Evolutionary conservation across 2,329 filamentous ascomycete species (phyloP), one percentile per base, ranked within the genome.

Genomic region (Pseudogymnoascus sp.): DNA sequence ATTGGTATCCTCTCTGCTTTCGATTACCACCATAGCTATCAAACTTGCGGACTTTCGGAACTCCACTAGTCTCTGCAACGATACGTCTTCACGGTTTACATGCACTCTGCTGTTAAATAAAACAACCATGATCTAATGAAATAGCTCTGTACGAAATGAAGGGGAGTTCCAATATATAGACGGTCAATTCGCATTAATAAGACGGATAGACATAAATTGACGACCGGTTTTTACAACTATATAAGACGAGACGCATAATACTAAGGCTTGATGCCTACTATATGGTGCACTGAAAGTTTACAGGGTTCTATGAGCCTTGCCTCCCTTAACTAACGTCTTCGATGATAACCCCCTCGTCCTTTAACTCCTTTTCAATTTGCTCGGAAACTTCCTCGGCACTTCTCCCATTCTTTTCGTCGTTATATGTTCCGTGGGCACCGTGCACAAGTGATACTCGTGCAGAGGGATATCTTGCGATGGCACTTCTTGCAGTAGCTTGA

Each of bases 1-100:
- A 35, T 28, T 14, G 65, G 65, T n/a, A 37, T 66, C 8, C n/a
- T 67, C 24, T 38, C 61, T 8, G 63, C 65, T 7, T 67, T 61
- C 46, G 65, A 67, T 46, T 67, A 64, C 59, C 40, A 43, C 56
- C 60, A 64, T 28, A 22, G 41, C 1, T 19, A 63, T 61, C 37
- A 16, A 24, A 31, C 37, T 2, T 63, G 62, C 19, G 26, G 12
- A 8, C 2, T 19, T 53, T 11, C 46, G 11, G 46, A 10, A 16
- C 24, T n/a, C 14, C 6, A 31, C n/a, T 16, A 2, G 24, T 6
- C 26, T 11, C 7, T 16, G 46, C 31, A 53, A 11, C 2, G 14
- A 31, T 53, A 31, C 14, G 26, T 10, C 14, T 8, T 5, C 24
- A 28, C 14, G 14, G 14, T 16, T 31, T 31, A 53, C 8, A 24